These are phyloP conservation scores for Seiridium unicorne DNA, from an alignment of 2,329 filamentous ascomycete genomes.

Conservation along the genomic window DNA sequence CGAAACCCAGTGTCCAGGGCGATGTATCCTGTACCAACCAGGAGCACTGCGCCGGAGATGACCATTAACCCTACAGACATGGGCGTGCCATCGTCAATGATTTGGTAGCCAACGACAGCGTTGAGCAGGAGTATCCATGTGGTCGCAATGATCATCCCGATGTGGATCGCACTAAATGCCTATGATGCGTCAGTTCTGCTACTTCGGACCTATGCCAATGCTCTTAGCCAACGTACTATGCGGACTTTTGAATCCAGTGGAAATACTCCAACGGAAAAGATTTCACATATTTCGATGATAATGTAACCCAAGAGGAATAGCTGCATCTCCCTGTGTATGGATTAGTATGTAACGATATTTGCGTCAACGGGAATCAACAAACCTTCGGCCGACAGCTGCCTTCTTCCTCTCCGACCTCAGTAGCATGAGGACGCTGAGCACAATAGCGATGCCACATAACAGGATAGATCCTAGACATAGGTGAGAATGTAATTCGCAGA, in stretches of 20 bases:
- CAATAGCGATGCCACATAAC: constrained; percentile 74
- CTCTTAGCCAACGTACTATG: constrained; percentile 53
- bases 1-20: constrained; percentile 86
- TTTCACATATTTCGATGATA: constrained; percentile 88
- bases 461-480: constrained; percentile 73
- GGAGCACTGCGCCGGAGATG: constrained; percentile 67
- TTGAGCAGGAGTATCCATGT: constrained; percentile 92
- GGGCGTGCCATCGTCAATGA: constrained; percentile 89
- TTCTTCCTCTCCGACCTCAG: constrained; percentile 83
- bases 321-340: constrained; percentile 79
- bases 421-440: constrained; percentile 64
- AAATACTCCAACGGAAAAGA: constrained; percentile 91
- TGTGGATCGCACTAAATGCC: constrained; percentile 87
- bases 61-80: constrained; percentile 76
- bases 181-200: constrained; percentile 29
- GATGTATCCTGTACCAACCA: constrained; percentile 93
- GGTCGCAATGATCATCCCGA: constrained; percentile 85
- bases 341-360: constrained; percentile 13
- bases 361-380: constrained; percentile 22
- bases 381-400: constrained; percentile 92
- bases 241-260: constrained; percentile 70
- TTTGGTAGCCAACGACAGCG: constrained; percentile 86
- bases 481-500: neutral
- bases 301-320: constrained; percentile 85
- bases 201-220: neutral